phyloP scores from a whole-genome alignment of 2,329 filamentous ascomycete species.

The Epichloe sibirici region DNA sequence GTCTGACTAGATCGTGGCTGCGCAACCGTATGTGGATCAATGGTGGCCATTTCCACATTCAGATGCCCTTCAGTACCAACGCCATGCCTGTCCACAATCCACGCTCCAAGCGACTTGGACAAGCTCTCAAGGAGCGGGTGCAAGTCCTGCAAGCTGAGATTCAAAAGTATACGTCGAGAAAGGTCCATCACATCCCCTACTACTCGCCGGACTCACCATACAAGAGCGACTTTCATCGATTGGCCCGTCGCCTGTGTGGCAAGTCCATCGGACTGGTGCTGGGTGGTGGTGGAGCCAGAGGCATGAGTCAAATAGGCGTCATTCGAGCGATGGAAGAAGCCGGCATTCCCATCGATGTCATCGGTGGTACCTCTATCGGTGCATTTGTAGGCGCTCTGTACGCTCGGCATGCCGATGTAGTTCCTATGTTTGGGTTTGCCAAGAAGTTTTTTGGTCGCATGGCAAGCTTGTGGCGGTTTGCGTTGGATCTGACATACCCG shows the following conservation, averaged over 20 bases:
- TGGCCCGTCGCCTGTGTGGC: slow-evolving; percentile 80
- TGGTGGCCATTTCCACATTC: slow-evolving; percentile 91
- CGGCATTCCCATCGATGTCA: slow-evolving; percentile 87
- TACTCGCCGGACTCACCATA: slow-evolving; percentile 87
- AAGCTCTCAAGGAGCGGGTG: slow-evolving; percentile 79
- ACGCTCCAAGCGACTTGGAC: slow-evolving; percentile 66
- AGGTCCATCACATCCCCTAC: slow-evolving; percentile 74
- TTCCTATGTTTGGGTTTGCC: slow-evolving; percentile 89
- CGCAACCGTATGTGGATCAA: slow-evolving; percentile 96
- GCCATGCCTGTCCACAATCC: slow-evolving; percentile 60
- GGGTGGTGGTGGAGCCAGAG: slow-evolving; percentile 83
- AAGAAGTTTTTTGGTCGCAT: slow-evolving; percentile 99
- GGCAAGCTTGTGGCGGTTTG: slow-evolving; percentile 98
- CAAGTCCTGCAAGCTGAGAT: slow-evolving; percentile 95
- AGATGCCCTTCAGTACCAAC: slow-evolving; percentile 78
- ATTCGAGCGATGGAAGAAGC: slow-evolving; percentile 93
- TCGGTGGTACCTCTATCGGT: slow-evolving; percentile 93
- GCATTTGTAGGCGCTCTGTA: slow-evolving; percentile 92
- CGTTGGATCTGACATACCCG: slow-evolving; percentile 88
- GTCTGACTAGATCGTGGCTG: slow-evolving; percentile 79
- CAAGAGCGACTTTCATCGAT: slow-evolving; percentile 92
- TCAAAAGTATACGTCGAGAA: slow-evolving; percentile 93
- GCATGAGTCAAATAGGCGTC: slow-evolving; percentile 85
- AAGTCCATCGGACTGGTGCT: slow-evolving; percentile 91
- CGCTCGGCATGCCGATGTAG: slow-evolving; percentile 88